Percentiles rank a stretch among this genome's conserved stretches.
Evolutionary conservation across 2,329 filamentous ascomycete species (phyloP).

Genomic region (Penicillium sp.): DNA sequence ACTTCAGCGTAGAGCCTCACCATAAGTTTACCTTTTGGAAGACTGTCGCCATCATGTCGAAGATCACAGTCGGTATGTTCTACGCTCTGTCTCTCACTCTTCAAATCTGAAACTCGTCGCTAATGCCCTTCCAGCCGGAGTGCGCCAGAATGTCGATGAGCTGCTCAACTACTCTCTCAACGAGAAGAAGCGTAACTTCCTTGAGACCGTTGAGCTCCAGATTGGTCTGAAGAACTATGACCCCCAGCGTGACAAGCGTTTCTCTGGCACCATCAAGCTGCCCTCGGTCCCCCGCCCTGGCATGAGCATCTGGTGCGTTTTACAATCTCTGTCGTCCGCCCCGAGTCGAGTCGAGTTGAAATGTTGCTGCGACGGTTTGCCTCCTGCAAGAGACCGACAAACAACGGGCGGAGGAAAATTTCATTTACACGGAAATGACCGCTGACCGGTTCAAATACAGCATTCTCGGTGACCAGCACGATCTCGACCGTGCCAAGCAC

Average conservation of each 20-base stretch:
- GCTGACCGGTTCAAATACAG: slow-evolving; percentile 45
- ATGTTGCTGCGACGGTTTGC: neutral
- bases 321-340: slow-evolving; percentile 5
- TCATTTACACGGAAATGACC: slow-evolving; percentile 5
- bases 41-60: slow-evolving; percentile 70
- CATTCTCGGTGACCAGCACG: slow-evolving; percentile 91
- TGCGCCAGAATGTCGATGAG: slow-evolving; percentile 90
- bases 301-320: slow-evolving; percentile 77
- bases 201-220: slow-evolving; percentile 81
- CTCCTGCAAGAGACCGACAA: neutral
- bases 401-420: neutral
- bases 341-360: neutral
- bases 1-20: slow-evolving; percentile 64
- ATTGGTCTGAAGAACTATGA: slow-evolving; percentile 99
- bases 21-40: slow-evolving; percentile 83
- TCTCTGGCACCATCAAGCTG: slow-evolving; percentile 98
- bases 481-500: slow-evolving; percentile 99
- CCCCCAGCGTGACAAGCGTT: slow-evolving; percentile 99
- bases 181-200: slow-evolving; percentile 98
- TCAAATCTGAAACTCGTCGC: slow-evolving; percentile 10
- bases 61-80: slow-evolving; percentile 60
- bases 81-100: neutral
- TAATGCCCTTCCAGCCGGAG: slow-evolving; percentile 67
- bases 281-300: slow-evolving; percentile 86
- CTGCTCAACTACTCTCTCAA: slow-evolving; percentile 93